A percentile compares a stretch with the other conserved stretches of the same genome.
These are phyloP conservation scores for Fonsecaea nubica DNA, from an alignment of 2,329 filamentous ascomycete species.

Conservation along the genomic window DNA sequence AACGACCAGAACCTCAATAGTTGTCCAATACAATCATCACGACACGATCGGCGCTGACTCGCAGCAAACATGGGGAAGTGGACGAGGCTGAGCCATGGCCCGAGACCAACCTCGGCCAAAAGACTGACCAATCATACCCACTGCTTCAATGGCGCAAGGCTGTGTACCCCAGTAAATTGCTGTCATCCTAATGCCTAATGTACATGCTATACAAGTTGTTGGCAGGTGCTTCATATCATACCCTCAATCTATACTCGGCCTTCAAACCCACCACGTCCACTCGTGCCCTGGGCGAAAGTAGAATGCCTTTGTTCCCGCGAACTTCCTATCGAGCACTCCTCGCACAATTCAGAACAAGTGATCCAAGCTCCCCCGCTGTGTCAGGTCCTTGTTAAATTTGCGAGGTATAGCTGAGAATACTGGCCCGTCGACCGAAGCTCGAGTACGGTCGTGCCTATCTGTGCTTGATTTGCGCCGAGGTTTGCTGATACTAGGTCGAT, in stretches of 20 bases:
- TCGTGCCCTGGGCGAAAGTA: not conserved
- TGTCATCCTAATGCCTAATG: not conserved
- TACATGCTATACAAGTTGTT: not conserved
- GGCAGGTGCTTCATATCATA: not conserved
- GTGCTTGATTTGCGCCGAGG: conserved; percentile 26
- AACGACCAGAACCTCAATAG: not conserved
- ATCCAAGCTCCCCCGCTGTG: conserved; percentile 25
- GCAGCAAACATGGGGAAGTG: conserved; percentile 8
- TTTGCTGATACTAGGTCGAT: conserved; percentile 12
- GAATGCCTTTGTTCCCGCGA: not conserved
- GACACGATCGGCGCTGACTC: conserved; percentile 10
- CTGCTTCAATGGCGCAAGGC: not conserved
- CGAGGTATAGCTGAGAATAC: conserved; percentile 9
- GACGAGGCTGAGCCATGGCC: conserved; percentile 17
- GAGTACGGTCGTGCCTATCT: conserved; percentile 15
- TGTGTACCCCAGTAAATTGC: not conserved
- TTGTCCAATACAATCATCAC: not conserved
- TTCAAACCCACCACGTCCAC: not conserved
- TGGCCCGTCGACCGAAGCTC: conserved; percentile 20
- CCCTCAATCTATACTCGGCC: not conserved
- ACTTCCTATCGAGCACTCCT: not conserved
- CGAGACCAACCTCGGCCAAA: conserved; percentile 13
- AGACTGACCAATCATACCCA: not conserved
- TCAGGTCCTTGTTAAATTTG: conserved; percentile 23
- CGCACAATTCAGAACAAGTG: conserved; percentile 26